A percentile compares a stretch with the other conserved stretches of the same genome.
Evolutionary conservation across 2,329 filamentous ascomycete genomes (phyloP).

Genomic region (Apiospora koreana): DNA sequence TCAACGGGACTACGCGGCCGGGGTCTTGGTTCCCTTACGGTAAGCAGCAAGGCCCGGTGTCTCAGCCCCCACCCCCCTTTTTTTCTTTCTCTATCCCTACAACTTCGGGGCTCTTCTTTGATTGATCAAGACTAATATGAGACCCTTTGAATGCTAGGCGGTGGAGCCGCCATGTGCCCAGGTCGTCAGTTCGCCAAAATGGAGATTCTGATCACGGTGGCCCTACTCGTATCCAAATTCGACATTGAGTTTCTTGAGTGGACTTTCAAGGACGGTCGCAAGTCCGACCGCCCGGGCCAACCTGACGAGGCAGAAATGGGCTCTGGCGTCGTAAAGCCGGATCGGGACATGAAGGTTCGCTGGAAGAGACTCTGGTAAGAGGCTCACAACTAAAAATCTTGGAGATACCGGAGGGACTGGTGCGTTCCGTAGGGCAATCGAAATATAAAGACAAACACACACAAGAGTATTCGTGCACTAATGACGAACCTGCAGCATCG

Average conservation of each 20-base stretch:
- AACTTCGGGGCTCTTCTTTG: too few relatives aligned
- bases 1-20: not conserved
- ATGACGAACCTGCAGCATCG: too few relatives aligned
- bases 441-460: too few relatives aligned
- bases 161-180: slow-evolving; percentile 37
- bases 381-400: too few relatives aligned
- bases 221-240: slow-evolving; percentile 29
- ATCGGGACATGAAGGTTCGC: slow-evolving; percentile 16
- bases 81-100: not conserved
- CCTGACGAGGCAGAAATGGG: slow-evolving; percentile 11
- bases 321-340: slow-evolving; percentile 14
- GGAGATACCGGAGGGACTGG: too few relatives aligned
- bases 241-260: slow-evolving; percentile 31
- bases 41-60: not conserved
- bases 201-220: slow-evolving; percentile 38
- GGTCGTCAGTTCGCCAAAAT: slow-evolving; percentile 41
- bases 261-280: slow-evolving; percentile 13
- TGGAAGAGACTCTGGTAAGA: slow-evolving; percentile 14
- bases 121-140: not conserved
- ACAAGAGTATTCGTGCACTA: not conserved
- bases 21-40: slow-evolving; percentile 7
- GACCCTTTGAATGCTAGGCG: slow-evolving; percentile 24
- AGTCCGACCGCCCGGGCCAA: slow-evolving; percentile 14
- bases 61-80: slow-evolving; percentile 14
- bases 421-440: too few relatives aligned